phyloP scores from a whole-genome alignment of 306 rosid genomes.

The Acacia crassicarpa region DNA sequence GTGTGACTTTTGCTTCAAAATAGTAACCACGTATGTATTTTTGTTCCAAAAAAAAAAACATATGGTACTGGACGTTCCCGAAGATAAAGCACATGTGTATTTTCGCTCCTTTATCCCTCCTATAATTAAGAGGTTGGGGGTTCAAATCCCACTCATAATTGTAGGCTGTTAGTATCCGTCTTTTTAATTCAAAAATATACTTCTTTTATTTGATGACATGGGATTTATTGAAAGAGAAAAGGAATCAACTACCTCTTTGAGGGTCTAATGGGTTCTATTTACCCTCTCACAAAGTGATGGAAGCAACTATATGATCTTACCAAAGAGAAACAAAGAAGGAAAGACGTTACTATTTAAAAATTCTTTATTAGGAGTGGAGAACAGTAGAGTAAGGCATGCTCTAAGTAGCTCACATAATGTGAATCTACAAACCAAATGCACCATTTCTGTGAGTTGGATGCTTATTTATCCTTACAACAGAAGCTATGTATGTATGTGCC shows the following conservation, averaged over 20 bases:
- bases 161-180: too few species aligned
- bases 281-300: background rate
- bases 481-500: conserved; percentile 26
- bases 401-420: background rate
- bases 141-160: too few species aligned
- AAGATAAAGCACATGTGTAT: too few species aligned
- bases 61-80: too few species aligned
- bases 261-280: too few species aligned
- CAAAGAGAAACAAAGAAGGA: background rate
- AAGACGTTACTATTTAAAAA: background rate
- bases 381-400: background rate
- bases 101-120: too few species aligned
- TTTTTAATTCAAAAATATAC: background rate
- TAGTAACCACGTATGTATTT: too few species aligned
- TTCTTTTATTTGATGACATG: background rate
- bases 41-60: too few species aligned
- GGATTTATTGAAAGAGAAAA: background rate
- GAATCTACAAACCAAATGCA: conserved; percentile 3
- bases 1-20: too few species aligned
- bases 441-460: conserved; percentile 22
- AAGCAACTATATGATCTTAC: background rate
- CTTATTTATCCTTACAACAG: conserved; percentile 24
- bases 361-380: conserved; percentile 6
- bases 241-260: too few species aligned
- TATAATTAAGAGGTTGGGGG: too few species aligned